phyloP scores from a whole-genome alignment of 805 yeast genomes.

The Nakazawaea holstii region DNA sequence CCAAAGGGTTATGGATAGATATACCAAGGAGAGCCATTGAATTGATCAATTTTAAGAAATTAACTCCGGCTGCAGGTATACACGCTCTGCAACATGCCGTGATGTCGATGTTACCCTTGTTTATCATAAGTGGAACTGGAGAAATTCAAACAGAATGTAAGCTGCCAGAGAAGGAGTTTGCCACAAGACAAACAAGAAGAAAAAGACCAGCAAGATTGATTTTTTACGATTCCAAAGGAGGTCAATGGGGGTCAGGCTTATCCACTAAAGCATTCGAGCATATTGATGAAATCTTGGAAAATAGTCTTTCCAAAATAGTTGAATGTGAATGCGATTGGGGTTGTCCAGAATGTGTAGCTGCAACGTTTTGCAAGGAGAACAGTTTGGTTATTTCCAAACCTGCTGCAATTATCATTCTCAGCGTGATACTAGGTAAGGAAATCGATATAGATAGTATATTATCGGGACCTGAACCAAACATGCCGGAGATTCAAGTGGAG shows the following conservation, averaged over 20 bases:
- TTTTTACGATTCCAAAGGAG: constrained; percentile 81
- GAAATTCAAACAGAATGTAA: constrained; percentile 93
- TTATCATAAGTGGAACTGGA: constrained; percentile 64
- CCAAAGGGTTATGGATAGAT: constrained; percentile 92
- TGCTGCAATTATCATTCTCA: constrained; percentile 70
- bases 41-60: constrained; percentile 45
- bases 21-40: constrained; percentile 64
- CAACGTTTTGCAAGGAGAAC: constrained; percentile 73
- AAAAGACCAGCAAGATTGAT: constrained; percentile 83
- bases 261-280: constrained; percentile 76
- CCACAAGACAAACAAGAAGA: constrained; percentile 63
- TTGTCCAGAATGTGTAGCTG: constrained; percentile 85
- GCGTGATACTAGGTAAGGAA: constrained; percentile 50
- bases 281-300: constrained; percentile 57
- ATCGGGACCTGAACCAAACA: constrained; percentile 71
- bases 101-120: constrained; percentile 71
- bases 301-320: constrained; percentile 53
- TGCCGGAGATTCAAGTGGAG: constrained; percentile 66
- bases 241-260: constrained; percentile 73
- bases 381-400: constrained; percentile 82
- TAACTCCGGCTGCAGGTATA: constrained; percentile 85
- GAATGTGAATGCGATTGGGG: constrained; percentile 67
- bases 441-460: constrained; percentile 44
- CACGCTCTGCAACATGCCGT: constrained; percentile 95
- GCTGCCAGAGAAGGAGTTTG: constrained; percentile 95